Evolutionary conservation across 2,329 filamentous ascomycete species (phyloP).

Genomic region (Claviceps fusiformis): DNA sequence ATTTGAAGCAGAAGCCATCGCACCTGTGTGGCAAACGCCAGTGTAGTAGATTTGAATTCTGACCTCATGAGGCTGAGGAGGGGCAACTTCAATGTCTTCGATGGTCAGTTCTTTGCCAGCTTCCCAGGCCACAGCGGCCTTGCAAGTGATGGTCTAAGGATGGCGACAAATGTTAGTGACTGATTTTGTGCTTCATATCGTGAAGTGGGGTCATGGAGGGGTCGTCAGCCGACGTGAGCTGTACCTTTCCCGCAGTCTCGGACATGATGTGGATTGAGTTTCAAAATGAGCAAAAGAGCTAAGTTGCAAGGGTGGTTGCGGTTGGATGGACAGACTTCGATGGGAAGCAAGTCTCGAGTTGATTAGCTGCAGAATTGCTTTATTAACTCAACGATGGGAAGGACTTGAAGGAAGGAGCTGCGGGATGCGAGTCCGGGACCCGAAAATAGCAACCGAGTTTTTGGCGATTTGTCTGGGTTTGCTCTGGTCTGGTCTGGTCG

Average conservation of each 20-base stretch:
- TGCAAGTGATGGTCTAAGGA: constrained; percentile 81
- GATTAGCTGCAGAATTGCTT: neutral
- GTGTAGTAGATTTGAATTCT: constrained; percentile 96
- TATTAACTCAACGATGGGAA: too few relatives aligned
- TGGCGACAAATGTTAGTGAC: constrained; percentile 1
- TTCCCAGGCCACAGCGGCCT: constrained; percentile 96
- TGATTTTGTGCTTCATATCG: neutral
- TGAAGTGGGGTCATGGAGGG: constrained; percentile 4
- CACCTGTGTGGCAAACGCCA: constrained; percentile 96
- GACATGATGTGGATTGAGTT: constrained; percentile 3
- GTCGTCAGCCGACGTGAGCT: neutral
- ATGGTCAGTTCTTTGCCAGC: constrained; percentile 78
- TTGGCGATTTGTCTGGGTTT: too few relatives aligned
- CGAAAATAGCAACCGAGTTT: neutral
- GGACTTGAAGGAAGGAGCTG: neutral
- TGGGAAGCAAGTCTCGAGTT: neutral
- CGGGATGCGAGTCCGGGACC: neutral
- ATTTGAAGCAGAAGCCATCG: neutral
- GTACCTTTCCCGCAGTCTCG: constrained; percentile 7
- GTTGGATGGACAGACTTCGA: neutral
- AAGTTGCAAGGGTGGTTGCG: too few relatives aligned
- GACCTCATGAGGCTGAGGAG: constrained; percentile 85
- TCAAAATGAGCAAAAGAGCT: neutral
- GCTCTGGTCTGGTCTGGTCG: too few relatives aligned
- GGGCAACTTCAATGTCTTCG: constrained; percentile 84